A percentile compares a stretch with the other conserved stretches of the same genome.
These are phyloP conservation scores for Apiospora arundinis DNA, from an alignment of 2,329 filamentous ascomycete genomes.

Conservation along the genomic window DNA sequence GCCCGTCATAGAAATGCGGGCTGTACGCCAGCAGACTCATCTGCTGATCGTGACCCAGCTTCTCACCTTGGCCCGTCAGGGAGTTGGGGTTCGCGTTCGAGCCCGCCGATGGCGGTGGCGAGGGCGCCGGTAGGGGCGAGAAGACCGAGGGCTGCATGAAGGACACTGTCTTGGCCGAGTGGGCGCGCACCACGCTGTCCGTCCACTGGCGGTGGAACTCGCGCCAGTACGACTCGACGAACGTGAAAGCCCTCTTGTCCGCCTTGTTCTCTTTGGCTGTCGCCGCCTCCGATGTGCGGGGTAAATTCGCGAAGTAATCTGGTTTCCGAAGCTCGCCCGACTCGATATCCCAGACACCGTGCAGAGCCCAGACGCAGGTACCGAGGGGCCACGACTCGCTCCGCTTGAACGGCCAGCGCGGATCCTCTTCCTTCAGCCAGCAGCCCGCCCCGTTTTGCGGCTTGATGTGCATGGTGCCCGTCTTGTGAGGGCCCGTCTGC, in stretches of 20 bases:
- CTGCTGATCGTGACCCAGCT: not conserved
- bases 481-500: constrained; percentile 33
- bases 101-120: constrained; percentile 15
- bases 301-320: constrained; percentile 30
- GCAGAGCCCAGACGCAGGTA: constrained; percentile 35
- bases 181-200: constrained; percentile 24
- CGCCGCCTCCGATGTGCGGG: constrained; percentile 22
- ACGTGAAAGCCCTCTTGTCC: constrained; percentile 24
- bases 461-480: constrained; percentile 27
- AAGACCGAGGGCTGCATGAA: constrained; percentile 34
- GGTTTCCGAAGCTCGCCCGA: constrained; percentile 29
- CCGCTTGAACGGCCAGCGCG: constrained; percentile 30
- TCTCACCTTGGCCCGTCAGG: not conserved
- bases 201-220: constrained; percentile 30
- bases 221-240: constrained; percentile 33
- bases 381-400: constrained; percentile 28
- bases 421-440: constrained; percentile 32
- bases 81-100: not conserved
- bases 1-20: constrained; percentile 35
- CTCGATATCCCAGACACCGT: constrained; percentile 31
- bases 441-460: constrained; percentile 25
- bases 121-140: constrained; percentile 25
- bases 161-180: constrained; percentile 25
- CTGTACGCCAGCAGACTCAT: constrained; percentile 29
- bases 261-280: constrained; percentile 26